phyloP scores from a whole-genome alignment of 352 stramenopile genomes.

The Phytopythium ostracodes region DNA sequence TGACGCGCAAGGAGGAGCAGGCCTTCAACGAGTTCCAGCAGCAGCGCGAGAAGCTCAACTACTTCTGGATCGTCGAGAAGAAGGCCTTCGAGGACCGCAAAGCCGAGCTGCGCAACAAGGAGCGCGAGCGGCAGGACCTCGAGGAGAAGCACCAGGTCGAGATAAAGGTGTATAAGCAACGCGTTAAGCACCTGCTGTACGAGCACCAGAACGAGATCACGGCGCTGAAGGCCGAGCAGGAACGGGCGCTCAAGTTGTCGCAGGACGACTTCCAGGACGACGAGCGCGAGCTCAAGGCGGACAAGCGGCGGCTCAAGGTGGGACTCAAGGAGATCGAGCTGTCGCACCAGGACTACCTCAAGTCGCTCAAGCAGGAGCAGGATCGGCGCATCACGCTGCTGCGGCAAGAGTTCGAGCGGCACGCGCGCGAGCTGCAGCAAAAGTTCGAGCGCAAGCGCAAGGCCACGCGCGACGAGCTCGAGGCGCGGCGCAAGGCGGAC shows the following conservation, averaged over 20 bases:
- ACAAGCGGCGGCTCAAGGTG: conserved; percentile 86
- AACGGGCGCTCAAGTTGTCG: conserved; percentile 86
- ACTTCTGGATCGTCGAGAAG: conserved; percentile 97
- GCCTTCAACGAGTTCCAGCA: conserved; percentile 96
- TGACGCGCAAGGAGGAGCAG: conserved; percentile 88
- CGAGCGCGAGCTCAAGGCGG: conserved; percentile 87
- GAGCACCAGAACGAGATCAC: conserved; percentile 94
- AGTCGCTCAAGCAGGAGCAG: conserved; percentile 90
- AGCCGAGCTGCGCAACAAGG: conserved; percentile 92
- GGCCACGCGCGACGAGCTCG: no score
- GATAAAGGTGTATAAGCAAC: conserved; percentile 96
- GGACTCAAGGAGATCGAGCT: conserved; percentile 92
- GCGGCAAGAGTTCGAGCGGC: conserved; percentile 92
- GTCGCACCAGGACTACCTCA: conserved; percentile 91
- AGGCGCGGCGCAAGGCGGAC: no score
- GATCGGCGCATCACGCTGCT: conserved; percentile 90
- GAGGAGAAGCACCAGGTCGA: conserved; percentile 95
- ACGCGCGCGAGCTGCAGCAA: no score
- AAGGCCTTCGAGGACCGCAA: conserved; percentile 94
- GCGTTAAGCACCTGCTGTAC: conserved; percentile 94
- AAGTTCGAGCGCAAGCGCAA: no score
- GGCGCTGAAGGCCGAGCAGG: conserved; percentile 79
- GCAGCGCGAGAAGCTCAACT: conserved; percentile 95
- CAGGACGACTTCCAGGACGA: conserved; percentile 89
- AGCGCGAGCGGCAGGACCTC: conserved; percentile 92